Conservation (phyloP, 345 rosid genomes). For the Geranium rotundifolium region DNA sequence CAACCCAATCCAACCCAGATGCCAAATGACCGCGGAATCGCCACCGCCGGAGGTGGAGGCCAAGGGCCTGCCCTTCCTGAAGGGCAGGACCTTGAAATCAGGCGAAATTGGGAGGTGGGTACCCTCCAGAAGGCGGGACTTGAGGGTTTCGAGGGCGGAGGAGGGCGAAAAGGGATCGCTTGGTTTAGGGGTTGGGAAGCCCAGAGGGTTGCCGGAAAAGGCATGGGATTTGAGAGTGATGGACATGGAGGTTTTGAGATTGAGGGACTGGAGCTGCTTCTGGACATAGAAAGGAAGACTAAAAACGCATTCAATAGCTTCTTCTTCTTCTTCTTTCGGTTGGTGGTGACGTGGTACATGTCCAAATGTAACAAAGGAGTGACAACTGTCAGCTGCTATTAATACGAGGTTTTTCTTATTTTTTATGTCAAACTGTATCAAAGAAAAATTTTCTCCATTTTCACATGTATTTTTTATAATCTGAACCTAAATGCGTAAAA, state of each 20-base stretch:
- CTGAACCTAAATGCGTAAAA: too few species aligned
- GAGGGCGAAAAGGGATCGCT: slow-evolving; percentile 47
- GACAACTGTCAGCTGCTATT: too few species aligned
- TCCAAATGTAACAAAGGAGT: too few species aligned
- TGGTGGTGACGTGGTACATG: too few species aligned
- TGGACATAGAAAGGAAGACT: background rate
- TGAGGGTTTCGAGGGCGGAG: slow-evolving; percentile 58
- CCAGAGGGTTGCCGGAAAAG: slow-evolving; percentile 69
- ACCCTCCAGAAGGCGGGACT: slow-evolving; percentile 31
- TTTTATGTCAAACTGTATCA: too few species aligned
- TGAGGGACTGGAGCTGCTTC: slow-evolving; percentile 32
- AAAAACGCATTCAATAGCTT: too few species aligned
- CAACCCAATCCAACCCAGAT: slow-evolving; percentile 67
- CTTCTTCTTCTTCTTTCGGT: too few species aligned
- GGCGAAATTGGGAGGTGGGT: slow-evolving; percentile 31
- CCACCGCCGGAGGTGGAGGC: slow-evolving; percentile 34
- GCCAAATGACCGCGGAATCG: slow-evolving; percentile 47
- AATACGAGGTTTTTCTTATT: too few species aligned
- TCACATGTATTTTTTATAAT: too few species aligned
- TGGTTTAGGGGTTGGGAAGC: slow-evolving; percentile 47
- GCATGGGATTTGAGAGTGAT: slow-evolving; percentile 50
- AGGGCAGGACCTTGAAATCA: slow-evolving; percentile 66
- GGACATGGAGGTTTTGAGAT: slow-evolving; percentile 48
- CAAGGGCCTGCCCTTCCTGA: slow-evolving; percentile 68
- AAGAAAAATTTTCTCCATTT: too few species aligned